Percentiles rank a stretch among this genome's conserved stretches.
These are phyloP conservation scores for Coix lacrymajobi DNA, from an alignment of 176 grass and related monocot species.

Conservation along the genomic window DNA sequence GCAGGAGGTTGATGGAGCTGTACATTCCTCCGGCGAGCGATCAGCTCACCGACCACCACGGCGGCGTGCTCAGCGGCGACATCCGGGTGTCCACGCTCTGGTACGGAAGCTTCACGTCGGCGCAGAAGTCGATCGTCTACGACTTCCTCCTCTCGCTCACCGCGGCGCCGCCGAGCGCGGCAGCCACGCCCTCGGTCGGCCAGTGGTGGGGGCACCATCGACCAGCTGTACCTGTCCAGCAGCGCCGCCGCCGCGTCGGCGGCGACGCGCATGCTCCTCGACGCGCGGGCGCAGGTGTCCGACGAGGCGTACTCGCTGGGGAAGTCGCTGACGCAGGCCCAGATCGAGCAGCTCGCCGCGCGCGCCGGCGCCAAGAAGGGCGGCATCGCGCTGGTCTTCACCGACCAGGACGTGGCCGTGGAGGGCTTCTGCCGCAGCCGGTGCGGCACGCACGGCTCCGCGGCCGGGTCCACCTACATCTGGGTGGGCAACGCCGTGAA, in stretches of 20 bases:
- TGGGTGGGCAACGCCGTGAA: constrained; percentile 45
- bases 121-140: constrained; percentile 49
- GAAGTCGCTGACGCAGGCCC: constrained; percentile 34
- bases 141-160: constrained; percentile 56
- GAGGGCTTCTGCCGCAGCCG: constrained; percentile 64
- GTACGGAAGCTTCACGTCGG: constrained; percentile 50
- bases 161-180: background rate
- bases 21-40: constrained; percentile 32
- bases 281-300: constrained; percentile 25
- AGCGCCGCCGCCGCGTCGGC: background rate
- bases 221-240: constrained; percentile 44
- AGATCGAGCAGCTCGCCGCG: constrained; percentile 40
- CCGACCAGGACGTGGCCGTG: constrained; percentile 33
- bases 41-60: constrained; percentile 52
- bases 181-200: constrained; percentile 28
- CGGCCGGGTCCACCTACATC: constrained; percentile 18
- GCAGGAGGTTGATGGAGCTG: constrained; percentile 48
- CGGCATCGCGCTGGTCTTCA: constrained; percentile 40
- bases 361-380: background rate
- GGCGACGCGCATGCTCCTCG: constrained; percentile 26
- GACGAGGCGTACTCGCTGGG: constrained; percentile 41
- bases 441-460: constrained; percentile 42
- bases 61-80: constrained; percentile 46
- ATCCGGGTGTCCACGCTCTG: constrained; percentile 52
- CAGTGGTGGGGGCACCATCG: constrained; percentile 61